These are phyloP conservation scores for Ceratobasidium sp. DNA, from an alignment of 1,284 basidiomycete species.

Conservation along the genomic window DNA sequence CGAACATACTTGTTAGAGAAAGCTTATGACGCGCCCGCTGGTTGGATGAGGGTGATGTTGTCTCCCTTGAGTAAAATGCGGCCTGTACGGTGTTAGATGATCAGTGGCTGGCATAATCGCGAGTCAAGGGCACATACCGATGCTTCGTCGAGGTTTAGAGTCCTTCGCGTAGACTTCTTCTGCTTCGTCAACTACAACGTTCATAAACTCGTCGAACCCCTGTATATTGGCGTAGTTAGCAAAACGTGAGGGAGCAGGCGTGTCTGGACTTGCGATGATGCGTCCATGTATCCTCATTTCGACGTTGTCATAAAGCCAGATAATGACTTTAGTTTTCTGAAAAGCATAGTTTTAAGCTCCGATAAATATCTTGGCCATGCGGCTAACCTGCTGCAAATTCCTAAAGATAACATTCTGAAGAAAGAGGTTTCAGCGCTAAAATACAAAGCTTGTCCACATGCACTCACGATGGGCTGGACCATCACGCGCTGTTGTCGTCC, in stretches of 20 bases:
- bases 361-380: slow-evolving; percentile 3
- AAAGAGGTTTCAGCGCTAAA: slow-evolving; percentile 45
- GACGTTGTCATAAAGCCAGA: slow-evolving; percentile 98
- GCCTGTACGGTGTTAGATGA: slow-evolving; percentile 58
- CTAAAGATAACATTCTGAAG: slow-evolving; percentile 97
- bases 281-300: slow-evolving; percentile 97
- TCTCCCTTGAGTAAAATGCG: slow-evolving; percentile 94
- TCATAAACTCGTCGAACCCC: slow-evolving; percentile 99
- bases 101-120: slow-evolving; percentile 10
- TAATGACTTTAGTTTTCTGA: slow-evolving; percentile 83
- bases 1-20: neutral
- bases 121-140: slow-evolving; percentile 62
- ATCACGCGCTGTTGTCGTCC: slow-evolving; percentile 92
- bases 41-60: slow-evolving; percentile 94
- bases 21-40: slow-evolving; percentile 44
- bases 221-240: slow-evolving; percentile 52
- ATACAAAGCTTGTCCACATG: neutral
- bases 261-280: slow-evolving; percentile 80
- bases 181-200: slow-evolving; percentile 95
- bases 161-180: slow-evolving; percentile 91
- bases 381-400: slow-evolving; percentile 74
- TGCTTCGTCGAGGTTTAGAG: slow-evolving; percentile 78
- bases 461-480: slow-evolving; percentile 94
- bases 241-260: slow-evolving; percentile 26
- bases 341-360: neutral